A percentile compares a stretch with the other conserved stretches of the same genome.
These are phyloP conservation scores for Verticillium nonalfalfae DNA, from an alignment of 2,329 filamentous ascomycete species.

Conservation along the genomic window DNA sequence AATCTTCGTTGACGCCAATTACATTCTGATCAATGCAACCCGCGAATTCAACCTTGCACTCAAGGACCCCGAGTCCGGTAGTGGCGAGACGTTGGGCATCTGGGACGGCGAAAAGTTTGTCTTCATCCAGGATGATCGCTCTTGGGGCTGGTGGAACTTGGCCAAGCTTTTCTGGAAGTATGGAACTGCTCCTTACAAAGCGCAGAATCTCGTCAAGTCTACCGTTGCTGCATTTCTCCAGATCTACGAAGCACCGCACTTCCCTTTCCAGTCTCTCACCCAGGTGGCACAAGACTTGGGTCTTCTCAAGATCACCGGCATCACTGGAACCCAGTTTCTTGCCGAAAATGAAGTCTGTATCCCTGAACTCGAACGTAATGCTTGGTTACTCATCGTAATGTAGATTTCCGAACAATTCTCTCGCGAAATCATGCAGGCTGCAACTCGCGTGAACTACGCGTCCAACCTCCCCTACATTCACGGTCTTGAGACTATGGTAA, in stretches of 20 bases:
- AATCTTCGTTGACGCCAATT: constrained; percentile 83
- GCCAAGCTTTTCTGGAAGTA: constrained; percentile 81
- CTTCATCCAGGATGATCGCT: constrained; percentile 52
- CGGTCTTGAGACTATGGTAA: constrained; percentile 76
- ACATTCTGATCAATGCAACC: constrained; percentile 71
- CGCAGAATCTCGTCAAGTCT: constrained; percentile 64
- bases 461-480: constrained; percentile 84
- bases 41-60: constrained; percentile 63
- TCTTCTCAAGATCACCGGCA: constrained; percentile 56
- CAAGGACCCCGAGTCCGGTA: constrained; percentile 33
- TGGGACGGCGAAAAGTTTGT: constrained; percentile 80
- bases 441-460: constrained; percentile 90
- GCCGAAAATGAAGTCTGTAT: constrained; percentile 48
- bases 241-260: constrained; percentile 75
- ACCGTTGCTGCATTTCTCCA: constrained; percentile 68
- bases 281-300: constrained; percentile 61
- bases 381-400: not conserved
- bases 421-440: constrained; percentile 80
- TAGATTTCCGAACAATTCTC: constrained; percentile 61
- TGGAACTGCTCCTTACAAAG: constrained; percentile 68
- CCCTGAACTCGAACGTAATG: not conserved
- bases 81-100: constrained; percentile 60
- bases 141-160: constrained; percentile 71
- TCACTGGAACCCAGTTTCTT: constrained; percentile 71
- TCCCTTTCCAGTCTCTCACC: constrained; percentile 76